phyloP scores from a whole-genome alignment of 306 rosid genomes.

The Rosa lucieae region DNA sequence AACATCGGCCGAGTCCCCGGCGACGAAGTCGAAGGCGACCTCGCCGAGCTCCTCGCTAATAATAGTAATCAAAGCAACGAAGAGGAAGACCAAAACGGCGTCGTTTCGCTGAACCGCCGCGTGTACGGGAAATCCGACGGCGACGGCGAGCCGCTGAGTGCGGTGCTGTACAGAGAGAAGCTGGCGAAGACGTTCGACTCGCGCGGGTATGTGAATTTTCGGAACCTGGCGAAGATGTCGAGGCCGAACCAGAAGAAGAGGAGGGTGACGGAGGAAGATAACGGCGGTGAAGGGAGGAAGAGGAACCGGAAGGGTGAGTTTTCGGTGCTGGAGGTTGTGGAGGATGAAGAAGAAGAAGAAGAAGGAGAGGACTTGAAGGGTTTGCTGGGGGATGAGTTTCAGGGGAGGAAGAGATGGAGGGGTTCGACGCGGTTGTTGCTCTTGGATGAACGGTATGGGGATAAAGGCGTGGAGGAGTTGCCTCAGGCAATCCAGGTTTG shows the following conservation, averaged over 20 bases:
- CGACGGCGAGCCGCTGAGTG: constrained; percentile 59
- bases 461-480: constrained; percentile 46
- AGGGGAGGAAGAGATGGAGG: constrained; percentile 64
- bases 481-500: constrained; percentile 92
- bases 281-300: constrained; percentile 27
- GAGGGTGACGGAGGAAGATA: constrained; percentile 29
- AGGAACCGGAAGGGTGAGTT: constrained; percentile 37
- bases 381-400: constrained; percentile 61
- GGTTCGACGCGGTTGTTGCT: constrained; percentile 82
- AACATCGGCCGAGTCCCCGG: constrained; percentile 88
- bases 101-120: constrained; percentile 53
- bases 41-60: constrained; percentile 36
- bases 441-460: constrained; percentile 62
- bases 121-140: constrained; percentile 58
- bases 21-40: constrained; percentile 57
- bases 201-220: constrained; percentile 67
- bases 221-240: constrained; percentile 77
- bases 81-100: constrained; percentile 18
- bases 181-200: constrained; percentile 68
- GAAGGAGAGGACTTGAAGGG: constrained; percentile 55
- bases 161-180: constrained; percentile 70
- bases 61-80: constrained; percentile 2
- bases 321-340: constrained; percentile 68
- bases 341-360: constrained; percentile 44
- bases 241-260: constrained; percentile 66